Conservation (phyloP, 352 stramenopile species). For the Phytophthora sp. region DNA sequence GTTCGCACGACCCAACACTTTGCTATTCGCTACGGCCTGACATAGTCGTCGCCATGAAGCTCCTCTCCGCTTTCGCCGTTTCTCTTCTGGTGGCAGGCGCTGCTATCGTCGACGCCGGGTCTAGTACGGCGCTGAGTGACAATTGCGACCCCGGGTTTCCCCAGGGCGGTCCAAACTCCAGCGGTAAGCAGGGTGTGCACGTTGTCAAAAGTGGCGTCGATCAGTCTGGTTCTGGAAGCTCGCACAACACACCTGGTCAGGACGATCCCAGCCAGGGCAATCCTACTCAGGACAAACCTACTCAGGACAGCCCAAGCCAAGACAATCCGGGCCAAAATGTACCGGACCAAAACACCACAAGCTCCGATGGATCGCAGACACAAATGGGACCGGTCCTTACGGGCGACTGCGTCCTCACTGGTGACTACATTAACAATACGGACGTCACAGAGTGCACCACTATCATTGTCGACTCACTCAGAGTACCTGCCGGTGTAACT, state of each 20-base stretch:
- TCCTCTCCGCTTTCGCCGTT: constrained; percentile 10
- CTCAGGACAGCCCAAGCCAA: neutral
- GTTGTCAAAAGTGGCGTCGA: neutral
- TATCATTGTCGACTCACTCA: constrained; percentile 28
- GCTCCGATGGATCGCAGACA: constrained; percentile 4
- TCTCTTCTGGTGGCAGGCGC: constrained; percentile 3
- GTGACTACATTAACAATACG: constrained; percentile 31
- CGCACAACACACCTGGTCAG: too few species aligned
- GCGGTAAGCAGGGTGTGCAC: constrained; percentile 6
- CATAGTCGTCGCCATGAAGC: constrained; percentile 18
- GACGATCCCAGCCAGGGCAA: neutral
- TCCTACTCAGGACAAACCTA: neutral
- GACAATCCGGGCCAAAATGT: constrained; percentile 6
- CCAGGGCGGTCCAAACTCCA: neutral
- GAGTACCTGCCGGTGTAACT: constrained; percentile 33
- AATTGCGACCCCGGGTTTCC: constrained; percentile 12
- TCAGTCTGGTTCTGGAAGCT: neutral
- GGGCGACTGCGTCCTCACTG: constrained; percentile 32
- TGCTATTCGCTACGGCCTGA: too few species aligned
- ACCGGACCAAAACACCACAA: constrained; percentile 7
- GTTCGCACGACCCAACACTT: too few species aligned
- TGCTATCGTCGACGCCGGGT: constrained; percentile 2
- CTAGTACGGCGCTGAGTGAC: neutral
- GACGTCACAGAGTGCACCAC: constrained; percentile 20
- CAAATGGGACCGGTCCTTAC: constrained; percentile 7